Evolutionary conservation across 306 rosid genomes (phyloP), one percentile per base, ranked within the genome.

Genomic region (Crotalaria pallida): DNA sequence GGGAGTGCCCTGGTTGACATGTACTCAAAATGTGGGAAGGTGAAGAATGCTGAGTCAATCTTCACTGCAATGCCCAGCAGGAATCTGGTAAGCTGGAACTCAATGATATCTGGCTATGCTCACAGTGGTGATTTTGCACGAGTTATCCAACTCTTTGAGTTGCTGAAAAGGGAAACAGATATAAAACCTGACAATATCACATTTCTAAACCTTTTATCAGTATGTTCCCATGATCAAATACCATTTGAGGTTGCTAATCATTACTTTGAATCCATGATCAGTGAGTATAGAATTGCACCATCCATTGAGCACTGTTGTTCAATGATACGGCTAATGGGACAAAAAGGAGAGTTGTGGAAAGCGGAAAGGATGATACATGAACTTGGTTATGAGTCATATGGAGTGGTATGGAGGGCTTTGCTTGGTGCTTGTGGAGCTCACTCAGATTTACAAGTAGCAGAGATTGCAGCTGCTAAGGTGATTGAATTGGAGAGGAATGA

Each of bases 11-110:
- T 90, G 5, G 77, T 90, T 11, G 88, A 86, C 52, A 82, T 88
- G 97, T 88, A 90, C 84, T 88, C 95, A 52, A 90, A 88, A 73
- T 88, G 97, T 59, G 97, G 97, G 45, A 67, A 56, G 15, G 80
- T 74, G 17, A 67, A 62, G 19, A 18, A 67, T 73, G 86, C 97
- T 0, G 88, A 84, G 70, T 73, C 76, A 24, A 76, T 88, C 55
- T 90, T 90, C 66, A 58, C 52, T 17, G 62, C 78, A 10, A 68
- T 86, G n/a, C 71, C 87, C 38, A 22, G 59, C 2, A 85, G 75
- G 77, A 90, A 88, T 79, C 36, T 88, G 77, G 77, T 88, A 43
- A 79, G 87, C 56, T 90, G 97, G 97, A 90, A 88, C 53, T 71
- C 90, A 0, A 67, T 90, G 86, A 61, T 90, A 64, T 82, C 87